Evolutionary conservation across 768 basidiomycete genomes (phyloP).

Genomic region (Dioszegia crocea): DNA sequence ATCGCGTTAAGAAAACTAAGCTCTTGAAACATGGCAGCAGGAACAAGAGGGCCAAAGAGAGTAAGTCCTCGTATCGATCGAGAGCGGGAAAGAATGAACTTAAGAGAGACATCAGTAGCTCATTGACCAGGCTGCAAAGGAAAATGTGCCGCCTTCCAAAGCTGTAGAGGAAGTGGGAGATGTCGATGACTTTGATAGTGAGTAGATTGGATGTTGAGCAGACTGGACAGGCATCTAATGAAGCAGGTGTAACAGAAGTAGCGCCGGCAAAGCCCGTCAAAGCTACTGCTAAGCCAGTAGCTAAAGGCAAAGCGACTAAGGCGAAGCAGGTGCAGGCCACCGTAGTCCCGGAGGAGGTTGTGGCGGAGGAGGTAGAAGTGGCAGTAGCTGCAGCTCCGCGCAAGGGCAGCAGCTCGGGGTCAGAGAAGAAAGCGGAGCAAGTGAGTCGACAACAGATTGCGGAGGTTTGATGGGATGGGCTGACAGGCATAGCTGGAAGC

Average conservation of each 20-base stretch:
- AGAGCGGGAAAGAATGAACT: not conserved
- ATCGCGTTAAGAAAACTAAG: too few species aligned
- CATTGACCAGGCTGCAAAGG: constrained; percentile 22
- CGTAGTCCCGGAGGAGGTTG: too few species aligned
- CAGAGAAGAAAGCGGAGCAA: not conserved
- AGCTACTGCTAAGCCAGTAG: not conserved
- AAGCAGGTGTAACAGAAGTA: constrained; percentile 3
- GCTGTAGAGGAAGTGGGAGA: constrained; percentile 9
- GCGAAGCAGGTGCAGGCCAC: not conserved
- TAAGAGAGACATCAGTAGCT: not conserved
- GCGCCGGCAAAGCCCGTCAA: constrained; percentile 16
- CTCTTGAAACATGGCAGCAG: constrained; percentile 4
- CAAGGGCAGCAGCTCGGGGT: too few species aligned
- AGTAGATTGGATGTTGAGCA: constrained; percentile 1
- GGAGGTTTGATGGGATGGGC: not conserved
- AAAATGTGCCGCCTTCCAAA: constrained; percentile 28
- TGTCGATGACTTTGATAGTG: constrained; percentile 14
- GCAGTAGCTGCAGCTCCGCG: not conserved
- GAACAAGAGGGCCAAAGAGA: not conserved
- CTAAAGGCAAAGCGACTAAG: not conserved
- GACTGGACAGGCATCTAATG: too few species aligned
- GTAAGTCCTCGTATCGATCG: too few species aligned
- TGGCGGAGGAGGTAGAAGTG: not conserved
- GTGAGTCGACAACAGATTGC: too few species aligned
- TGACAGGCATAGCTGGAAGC: constrained; percentile 19